Base-by-base conservation (phyloP, 768 basidiomycete genomes). In the Suillus fuscotomentosus region DNA sequence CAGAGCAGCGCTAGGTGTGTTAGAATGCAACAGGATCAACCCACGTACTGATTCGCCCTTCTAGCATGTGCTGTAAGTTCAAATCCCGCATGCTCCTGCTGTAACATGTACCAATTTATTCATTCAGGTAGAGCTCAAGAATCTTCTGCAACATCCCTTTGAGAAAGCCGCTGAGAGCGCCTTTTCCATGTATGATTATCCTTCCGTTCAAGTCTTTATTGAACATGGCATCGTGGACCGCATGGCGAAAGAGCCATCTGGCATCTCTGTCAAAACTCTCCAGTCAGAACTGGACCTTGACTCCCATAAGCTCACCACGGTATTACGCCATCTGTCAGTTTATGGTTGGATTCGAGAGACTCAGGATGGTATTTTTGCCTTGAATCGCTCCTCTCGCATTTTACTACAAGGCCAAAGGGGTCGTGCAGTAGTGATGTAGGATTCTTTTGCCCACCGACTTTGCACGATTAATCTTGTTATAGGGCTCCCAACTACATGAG, bases 281-380 rank as follows among this genome's bases (percentile, higher is more conserved):
- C 63, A 70, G 60, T 56, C 59, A 17, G 61, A 62, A 38, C 55
- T 71, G 6, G 64, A 71, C 48, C 41, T 71, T 5, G 67, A 68
- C 47, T 41, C 61, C 10, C 39, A 22, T 20, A 71, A 67, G 60
- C 48, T 71, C 2, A 63, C 64, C 14, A 61, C 63, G 9, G 41
- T 71, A 31, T 60, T 71, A n/a, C 67, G 70, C 20, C 65, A 68
- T 57, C 64, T 70, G 9, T 53, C 70, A 4, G 27, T 62, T 3
- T 51, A 62, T 31, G 70, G 70, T 20, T 71, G 70, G 70, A n/a
- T 70, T 9, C 67, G 64, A 36, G 70, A 71, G 54, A 68, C 64
- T 17, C 45, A 60, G 13, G 67, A 70, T 24, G 63, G 63, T 4
- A 60, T 64, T 17, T 71, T 71, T 53, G 63, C 70, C 5, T 56